These are phyloP conservation scores for Arthrobotrys entomopaga DNA, from an alignment of 2,329 filamentous ascomycete species.

Conservation along the genomic window DNA sequence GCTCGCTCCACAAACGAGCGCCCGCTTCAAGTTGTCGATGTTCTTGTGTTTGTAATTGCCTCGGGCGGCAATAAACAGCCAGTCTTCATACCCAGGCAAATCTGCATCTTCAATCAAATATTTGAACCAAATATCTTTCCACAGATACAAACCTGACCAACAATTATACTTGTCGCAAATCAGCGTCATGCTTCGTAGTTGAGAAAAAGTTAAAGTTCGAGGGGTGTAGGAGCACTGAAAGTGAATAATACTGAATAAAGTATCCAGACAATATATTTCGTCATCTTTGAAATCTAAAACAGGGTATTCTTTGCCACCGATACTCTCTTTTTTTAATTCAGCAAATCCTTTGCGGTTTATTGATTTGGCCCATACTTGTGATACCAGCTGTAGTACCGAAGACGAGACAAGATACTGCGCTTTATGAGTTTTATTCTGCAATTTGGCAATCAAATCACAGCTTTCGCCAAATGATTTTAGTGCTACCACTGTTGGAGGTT, in stretches of 20 bases:
- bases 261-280: constrained; percentile 5
- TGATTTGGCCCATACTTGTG: not conserved
- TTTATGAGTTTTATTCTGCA: not conserved
- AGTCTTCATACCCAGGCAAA: constrained; percentile 18
- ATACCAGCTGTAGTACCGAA: constrained; percentile 1
- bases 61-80: constrained; percentile 11
- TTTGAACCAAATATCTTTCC: constrained; percentile 15
- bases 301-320: not conserved
- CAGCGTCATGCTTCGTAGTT: constrained; percentile 20
- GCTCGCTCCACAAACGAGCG: constrained; percentile 6
- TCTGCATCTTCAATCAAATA: not conserved
- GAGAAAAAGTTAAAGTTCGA: not conserved
- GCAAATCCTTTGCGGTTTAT: not conserved
- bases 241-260: constrained; percentile 19
- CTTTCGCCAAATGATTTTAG: constrained; percentile 1
- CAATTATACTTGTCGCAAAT: constrained; percentile 29
- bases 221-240: constrained; percentile 2
- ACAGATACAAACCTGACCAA: constrained; percentile 2
- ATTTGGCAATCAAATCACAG: not conserved
- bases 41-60: not conserved
- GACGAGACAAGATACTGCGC: constrained; percentile 4
- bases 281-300: not conserved
- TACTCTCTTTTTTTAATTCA: not conserved
- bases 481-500: not conserved
- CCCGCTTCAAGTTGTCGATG: not conserved